Conservation (phyloP, 192 early-diverging fungal species). For the Mortierella antarctica region DNA sequence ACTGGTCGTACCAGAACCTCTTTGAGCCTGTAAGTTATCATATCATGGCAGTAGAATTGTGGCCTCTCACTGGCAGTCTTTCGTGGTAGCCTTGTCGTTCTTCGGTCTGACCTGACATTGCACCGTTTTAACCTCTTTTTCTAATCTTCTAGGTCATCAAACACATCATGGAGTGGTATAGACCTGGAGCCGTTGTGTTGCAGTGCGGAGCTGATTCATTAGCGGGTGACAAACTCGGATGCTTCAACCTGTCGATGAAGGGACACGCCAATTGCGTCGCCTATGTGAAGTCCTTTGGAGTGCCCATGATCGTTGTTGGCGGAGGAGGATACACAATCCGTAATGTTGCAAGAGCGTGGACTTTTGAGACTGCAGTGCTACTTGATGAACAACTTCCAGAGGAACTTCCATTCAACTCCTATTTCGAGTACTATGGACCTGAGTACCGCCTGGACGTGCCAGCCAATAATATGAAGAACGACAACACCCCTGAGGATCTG, state of each 20-base stretch:
- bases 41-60: background rate
- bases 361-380: constrained; percentile 91
- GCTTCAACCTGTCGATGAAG: constrained; percentile 94
- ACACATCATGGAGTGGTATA: constrained; percentile 93
- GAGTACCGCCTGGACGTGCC: constrained; percentile 91
- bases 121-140: background rate
- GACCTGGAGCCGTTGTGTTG: constrained; percentile 90
- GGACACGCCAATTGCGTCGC: constrained; percentile 93
- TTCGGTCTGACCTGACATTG: too few species aligned
- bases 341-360: constrained; percentile 97
- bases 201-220: constrained; percentile 99
- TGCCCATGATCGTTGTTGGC: constrained; percentile 93
- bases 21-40: constrained; percentile 65
- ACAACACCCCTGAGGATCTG: constrained; percentile 88
- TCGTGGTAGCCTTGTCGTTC: background rate
- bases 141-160: constrained; percentile 76
- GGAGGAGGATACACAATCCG: constrained; percentile 98
- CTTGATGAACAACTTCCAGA: constrained; percentile 78
- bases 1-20: constrained; percentile 81
- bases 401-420: constrained; percentile 88
- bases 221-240: constrained; percentile 93
- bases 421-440: constrained; percentile 92
- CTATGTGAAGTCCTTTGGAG: constrained; percentile 91
- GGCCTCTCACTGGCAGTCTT: background rate
- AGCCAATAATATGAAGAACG: constrained; percentile 88